A percentile compares a stretch with the other conserved stretches of the same genome.
Evolutionary conservation across 179 eudicot genomes (phyloP).

Genomic region (Amaranthus tricolor): DNA sequence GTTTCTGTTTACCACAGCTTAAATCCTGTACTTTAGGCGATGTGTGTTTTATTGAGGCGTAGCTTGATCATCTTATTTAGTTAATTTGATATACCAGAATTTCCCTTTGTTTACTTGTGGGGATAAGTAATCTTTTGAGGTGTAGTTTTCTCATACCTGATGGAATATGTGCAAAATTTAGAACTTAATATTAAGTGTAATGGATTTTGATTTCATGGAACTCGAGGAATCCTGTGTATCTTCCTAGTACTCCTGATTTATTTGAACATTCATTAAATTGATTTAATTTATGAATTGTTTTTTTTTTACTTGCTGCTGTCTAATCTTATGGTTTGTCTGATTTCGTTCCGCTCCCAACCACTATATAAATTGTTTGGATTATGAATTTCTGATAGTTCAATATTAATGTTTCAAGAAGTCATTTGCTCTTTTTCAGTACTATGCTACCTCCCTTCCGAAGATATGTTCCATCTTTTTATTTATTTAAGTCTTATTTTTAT

Average conservation of each 20-base stretch:
- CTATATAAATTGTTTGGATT: neutral
- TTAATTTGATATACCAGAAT: no score
- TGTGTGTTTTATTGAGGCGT: neutral
- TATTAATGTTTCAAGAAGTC: no score
- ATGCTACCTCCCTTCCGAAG: neutral
- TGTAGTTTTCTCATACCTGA: neutral
- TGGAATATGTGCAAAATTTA: slow-evolving; percentile 3
- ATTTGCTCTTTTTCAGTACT: neutral
- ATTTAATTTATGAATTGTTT: neutral
- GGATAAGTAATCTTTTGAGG: neutral
- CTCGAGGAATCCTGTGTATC: neutral
- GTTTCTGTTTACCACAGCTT: neutral
- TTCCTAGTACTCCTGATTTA: neutral
- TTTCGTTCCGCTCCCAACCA: neutral
- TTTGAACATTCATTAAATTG: neutral
- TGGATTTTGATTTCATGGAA: slow-evolving; percentile 14
- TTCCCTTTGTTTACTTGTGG: neutral
- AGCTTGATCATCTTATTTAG: neutral
- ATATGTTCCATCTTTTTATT: neutral
- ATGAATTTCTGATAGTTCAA: neutral
- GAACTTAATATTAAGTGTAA: neutral
- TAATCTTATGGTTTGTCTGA: neutral
- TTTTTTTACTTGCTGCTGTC: neutral
- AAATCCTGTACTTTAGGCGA: neutral
- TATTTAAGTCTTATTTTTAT: no score